These are phyloP conservation scores for Amphichorda felina DNA, from an alignment of 2,329 filamentous ascomycete species.

Conservation along the genomic window DNA sequence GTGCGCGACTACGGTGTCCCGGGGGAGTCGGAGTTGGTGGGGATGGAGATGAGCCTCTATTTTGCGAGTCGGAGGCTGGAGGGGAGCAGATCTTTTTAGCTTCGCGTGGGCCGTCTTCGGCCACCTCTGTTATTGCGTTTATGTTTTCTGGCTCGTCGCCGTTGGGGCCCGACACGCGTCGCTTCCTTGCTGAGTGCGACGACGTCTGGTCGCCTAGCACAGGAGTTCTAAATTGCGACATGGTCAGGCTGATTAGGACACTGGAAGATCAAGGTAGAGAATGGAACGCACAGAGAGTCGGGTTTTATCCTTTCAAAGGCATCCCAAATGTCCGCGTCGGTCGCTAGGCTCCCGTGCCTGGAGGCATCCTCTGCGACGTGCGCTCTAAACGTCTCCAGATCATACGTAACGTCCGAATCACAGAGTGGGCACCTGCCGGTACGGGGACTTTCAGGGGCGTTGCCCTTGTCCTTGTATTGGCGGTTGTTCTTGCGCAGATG, in stretches of 20 bases:
- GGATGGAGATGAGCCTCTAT: not conserved
- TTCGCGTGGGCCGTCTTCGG: not conserved
- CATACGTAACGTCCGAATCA: conserved; percentile 8
- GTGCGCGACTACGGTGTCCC: not conserved
- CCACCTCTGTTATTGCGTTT: not conserved
- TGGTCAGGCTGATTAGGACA: too few species aligned
- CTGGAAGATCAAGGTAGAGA: too few species aligned
- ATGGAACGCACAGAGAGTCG: not conserved
- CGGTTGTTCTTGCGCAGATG: not conserved
- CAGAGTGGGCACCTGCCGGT: conserved; percentile 11
- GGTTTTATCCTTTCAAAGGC: conserved; percentile 10
- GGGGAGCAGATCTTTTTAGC: conserved; percentile 2
- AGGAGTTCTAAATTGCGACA: too few species aligned
- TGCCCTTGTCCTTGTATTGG: not conserved
- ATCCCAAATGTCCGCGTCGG: conserved; percentile 12
- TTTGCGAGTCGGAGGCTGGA: not conserved
- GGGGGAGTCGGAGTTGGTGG: not conserved
- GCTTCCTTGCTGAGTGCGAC: not conserved
- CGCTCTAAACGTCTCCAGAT: conserved; percentile 12
- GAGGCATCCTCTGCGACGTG: conserved; percentile 10
- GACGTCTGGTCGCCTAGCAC: not conserved
- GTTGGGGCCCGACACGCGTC: not conserved
- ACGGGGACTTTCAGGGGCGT: not conserved
- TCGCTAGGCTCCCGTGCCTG: conserved; percentile 9
- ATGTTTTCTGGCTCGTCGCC: not conserved